Evolutionary conservation across 2,329 filamentous ascomycete genomes (phyloP).

Genomic region (Botrytis tulipae): DNA sequence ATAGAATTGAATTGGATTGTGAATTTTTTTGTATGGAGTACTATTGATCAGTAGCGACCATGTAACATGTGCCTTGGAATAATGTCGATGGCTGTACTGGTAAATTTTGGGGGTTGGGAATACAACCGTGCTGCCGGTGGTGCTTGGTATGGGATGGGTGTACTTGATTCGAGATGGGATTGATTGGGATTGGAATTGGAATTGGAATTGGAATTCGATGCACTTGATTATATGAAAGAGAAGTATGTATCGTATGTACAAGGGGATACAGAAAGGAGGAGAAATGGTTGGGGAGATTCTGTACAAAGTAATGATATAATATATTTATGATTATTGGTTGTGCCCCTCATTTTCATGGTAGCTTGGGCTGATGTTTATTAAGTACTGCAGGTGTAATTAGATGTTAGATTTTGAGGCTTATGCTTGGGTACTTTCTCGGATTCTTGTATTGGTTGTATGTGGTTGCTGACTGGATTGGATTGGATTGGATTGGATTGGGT

Average conservation of each 20-base stretch:
- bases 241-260: neutral
- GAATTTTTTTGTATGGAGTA: no score
- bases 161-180: neutral
- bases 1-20: neutral
- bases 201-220: no score
- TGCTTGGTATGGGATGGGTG: neutral
- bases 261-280: neutral
- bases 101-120: slow-evolving; percentile 1
- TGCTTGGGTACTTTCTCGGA: neutral
- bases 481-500: no score
- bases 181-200: no score
- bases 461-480: neutral
- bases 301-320: neutral
- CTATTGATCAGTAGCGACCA: no score
- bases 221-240: neutral
- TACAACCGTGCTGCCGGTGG: neutral
- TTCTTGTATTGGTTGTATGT: neutral
- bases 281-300: neutral
- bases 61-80: neutral
- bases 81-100: neutral
- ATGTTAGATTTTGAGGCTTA: neutral
- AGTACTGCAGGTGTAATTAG: no score
- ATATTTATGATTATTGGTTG: neutral
- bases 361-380: neutral
- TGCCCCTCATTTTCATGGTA: neutral